Conservation (phyloP, 257 asterid species). For the Solanum etuberosum region DNA sequence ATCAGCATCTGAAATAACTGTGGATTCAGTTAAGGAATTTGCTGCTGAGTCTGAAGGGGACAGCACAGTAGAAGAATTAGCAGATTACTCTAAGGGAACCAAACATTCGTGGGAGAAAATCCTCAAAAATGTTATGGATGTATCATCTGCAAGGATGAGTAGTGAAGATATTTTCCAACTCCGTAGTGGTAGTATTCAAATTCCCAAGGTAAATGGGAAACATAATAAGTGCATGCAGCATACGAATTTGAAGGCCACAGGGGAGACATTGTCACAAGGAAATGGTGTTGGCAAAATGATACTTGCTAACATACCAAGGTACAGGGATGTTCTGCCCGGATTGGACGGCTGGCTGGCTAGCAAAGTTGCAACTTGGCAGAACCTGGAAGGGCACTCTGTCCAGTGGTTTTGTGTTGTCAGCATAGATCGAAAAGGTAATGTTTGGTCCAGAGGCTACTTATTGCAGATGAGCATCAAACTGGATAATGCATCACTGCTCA, state of each 20-base stretch:
- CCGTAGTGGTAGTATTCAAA: slow-evolving; percentile 15
- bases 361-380: slow-evolving; percentile 69
- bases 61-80: slow-evolving; percentile 38
- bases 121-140: slow-evolving; percentile 34
- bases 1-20: slow-evolving; percentile 74
- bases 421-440: slow-evolving; percentile 71
- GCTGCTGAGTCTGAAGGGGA: slow-evolving; percentile 50
- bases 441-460: background rate
- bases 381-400: slow-evolving; percentile 70
- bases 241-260: slow-evolving; percentile 51
- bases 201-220: slow-evolving; percentile 52
- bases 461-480: background rate
- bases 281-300: slow-evolving; percentile 56
- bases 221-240: slow-evolving; percentile 69
- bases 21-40: slow-evolving; percentile 65
- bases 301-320: slow-evolving; percentile 54
- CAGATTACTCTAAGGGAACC: slow-evolving; percentile 34
- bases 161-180: slow-evolving; percentile 27
- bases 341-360: slow-evolving; percentile 72
- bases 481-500: background rate
- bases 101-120: slow-evolving; percentile 54
- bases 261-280: slow-evolving; percentile 71
- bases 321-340: slow-evolving; percentile 73
- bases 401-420: slow-evolving; percentile 83
- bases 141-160: slow-evolving; percentile 12